Conservation (phyloP, 768 basidiomycete genomes). For the Psilocybe subaeruginosa region DNA sequence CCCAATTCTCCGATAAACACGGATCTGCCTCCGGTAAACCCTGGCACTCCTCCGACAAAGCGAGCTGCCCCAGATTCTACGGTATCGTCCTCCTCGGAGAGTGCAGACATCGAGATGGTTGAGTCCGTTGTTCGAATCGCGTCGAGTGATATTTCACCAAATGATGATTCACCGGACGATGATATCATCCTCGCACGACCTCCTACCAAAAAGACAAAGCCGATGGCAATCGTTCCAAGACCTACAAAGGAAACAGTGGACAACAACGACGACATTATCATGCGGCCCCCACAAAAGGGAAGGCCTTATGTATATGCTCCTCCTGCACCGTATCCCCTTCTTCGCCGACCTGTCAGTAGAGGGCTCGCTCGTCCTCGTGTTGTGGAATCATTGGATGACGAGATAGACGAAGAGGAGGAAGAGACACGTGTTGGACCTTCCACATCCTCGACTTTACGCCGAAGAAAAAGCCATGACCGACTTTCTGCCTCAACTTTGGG, state of each 20-base stretch:
- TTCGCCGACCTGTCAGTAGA: neutral
- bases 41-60: neutral
- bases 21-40: neutral
- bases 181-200: neutral
- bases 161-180: neutral
- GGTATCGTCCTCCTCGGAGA: neutral
- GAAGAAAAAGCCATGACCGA: no score
- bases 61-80: neutral
- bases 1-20: neutral
- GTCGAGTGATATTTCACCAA: neutral
- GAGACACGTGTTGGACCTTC: no score
- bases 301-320: conserved; percentile 2
- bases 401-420: no score
- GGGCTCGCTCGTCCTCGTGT: no score
- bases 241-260: neutral
- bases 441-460: no score
- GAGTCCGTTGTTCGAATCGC: neutral
- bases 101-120: neutral
- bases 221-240: neutral
- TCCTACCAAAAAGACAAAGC: neutral
- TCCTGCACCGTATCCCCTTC: neutral
- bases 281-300: neutral
- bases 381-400: no score
- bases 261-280: neutral
- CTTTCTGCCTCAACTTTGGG: no score